Conservation (phyloP, 2,329 filamentous ascomycete species). For the Alternaria rosae region DNA sequence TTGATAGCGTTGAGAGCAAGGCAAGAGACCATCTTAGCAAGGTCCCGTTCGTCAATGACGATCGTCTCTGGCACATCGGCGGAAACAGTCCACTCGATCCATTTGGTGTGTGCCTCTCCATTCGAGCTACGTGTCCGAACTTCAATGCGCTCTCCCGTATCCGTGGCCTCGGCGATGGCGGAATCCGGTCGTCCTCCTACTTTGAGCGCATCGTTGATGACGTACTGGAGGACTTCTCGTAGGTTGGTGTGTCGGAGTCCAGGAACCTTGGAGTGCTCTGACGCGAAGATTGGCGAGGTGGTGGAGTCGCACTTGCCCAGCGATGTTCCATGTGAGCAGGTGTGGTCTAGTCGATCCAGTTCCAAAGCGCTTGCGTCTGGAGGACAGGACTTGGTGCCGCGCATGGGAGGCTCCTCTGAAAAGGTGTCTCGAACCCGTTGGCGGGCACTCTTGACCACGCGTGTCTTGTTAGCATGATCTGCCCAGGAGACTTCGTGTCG, state of each 20-base stretch:
- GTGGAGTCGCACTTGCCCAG: constrained; percentile 35
- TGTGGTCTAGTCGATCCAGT: constrained; percentile 27
- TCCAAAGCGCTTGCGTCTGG: constrained; percentile 17
- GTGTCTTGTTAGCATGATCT: constrained; percentile 28
- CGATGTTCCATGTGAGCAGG: constrained; percentile 32
- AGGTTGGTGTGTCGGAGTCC: constrained; percentile 58
- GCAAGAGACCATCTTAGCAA: constrained; percentile 69
- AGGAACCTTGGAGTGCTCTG: constrained; percentile 53
- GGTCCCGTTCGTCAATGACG: constrained; percentile 68
- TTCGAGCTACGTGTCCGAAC: constrained; percentile 55
- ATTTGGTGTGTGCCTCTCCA: constrained; percentile 55
- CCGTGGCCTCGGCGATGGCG: constrained; percentile 56
- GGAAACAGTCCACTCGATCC: constrained; percentile 60
- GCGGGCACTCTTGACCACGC: constrained; percentile 34
- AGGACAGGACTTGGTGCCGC: constrained; percentile 27
- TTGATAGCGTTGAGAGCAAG: constrained; percentile 73
- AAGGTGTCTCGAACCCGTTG: constrained; percentile 38
- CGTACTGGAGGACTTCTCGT: constrained; percentile 59
- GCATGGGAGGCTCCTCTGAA: constrained; percentile 38
- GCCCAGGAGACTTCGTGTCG: constrained; percentile 49
- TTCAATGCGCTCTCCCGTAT: constrained; percentile 59
- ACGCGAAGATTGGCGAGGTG: constrained; percentile 42
- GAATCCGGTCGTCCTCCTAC: constrained; percentile 62
- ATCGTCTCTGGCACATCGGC: constrained; percentile 61
- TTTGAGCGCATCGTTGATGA: constrained; percentile 61